phyloP scores from a whole-genome alignment of 192 early-diverging fungal species.

The Rhizophagus clarus region DNA sequence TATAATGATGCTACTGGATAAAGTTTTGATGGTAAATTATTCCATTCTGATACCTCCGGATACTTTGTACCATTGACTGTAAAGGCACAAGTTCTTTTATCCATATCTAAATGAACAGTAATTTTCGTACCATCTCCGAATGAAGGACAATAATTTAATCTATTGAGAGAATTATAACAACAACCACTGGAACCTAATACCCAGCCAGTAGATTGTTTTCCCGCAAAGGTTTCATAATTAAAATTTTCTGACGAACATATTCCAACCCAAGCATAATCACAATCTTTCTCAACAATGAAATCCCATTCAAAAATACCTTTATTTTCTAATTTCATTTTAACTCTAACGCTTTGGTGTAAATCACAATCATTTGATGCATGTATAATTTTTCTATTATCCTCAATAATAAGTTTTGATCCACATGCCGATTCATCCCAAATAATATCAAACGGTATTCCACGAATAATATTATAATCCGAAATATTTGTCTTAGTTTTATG shows the following conservation, averaged over 20 bases:
- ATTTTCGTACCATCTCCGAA: neutral
- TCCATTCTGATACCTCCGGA: neutral
- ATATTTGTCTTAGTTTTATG: neutral
- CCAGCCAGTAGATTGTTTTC: neutral
- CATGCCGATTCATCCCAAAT: neutral
- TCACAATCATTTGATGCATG: neutral
- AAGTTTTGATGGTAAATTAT: slow-evolving; percentile 24
- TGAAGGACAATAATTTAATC: neutral
- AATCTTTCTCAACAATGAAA: neutral
- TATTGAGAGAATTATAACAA: neutral
- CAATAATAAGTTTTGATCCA: neutral
- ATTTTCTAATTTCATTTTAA: neutral
- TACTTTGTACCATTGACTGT: slow-evolving; percentile 28
- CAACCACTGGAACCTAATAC: neutral
- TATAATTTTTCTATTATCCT: neutral
- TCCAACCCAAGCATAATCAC: neutral
- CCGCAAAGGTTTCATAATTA: neutral
- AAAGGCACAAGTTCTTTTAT: slow-evolving; percentile 4
- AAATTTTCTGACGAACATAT: neutral
- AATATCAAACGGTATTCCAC: neutral
- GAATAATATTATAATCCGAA: neutral
- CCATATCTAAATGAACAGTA: slow-evolving; percentile 32
- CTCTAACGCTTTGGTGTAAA: neutral
- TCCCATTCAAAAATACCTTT: slow-evolving; percentile 17
- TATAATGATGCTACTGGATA: slow-evolving; percentile 19